These are phyloP conservation scores for Batkoa obscura DNA, from an alignment of 371 early-diverging fungal species.

Conservation along the genomic window DNA sequence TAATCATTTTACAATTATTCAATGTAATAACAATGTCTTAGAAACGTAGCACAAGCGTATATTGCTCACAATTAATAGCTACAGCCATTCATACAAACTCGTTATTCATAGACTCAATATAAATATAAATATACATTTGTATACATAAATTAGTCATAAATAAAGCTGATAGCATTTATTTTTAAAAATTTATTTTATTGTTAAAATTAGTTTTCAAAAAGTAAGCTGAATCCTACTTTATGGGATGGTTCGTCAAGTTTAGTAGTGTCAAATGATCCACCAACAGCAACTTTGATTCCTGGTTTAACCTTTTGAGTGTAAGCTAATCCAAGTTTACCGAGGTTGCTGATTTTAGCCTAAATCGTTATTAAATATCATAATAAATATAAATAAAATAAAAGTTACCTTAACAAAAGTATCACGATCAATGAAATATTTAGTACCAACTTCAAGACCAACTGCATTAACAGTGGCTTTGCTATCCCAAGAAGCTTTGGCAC, in stretches of 20 bases:
- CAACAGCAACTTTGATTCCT: slow-evolving; percentile 85
- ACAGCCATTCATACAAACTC: not conserved
- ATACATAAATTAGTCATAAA: not conserved
- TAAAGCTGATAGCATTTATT: not conserved
- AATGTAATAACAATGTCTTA: too few relatives aligned
- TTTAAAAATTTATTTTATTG: not conserved
- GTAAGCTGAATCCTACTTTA: slow-evolving; percentile 56
- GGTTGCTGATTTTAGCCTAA: slow-evolving; percentile 82
- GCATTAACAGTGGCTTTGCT: slow-evolving; percentile 32
- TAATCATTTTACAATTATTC: too few relatives aligned
- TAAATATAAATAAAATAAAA: not conserved
- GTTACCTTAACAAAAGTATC: slow-evolving; percentile 70
- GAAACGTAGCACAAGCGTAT: too few relatives aligned
- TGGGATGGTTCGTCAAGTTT: slow-evolving; percentile 83
- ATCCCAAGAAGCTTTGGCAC: slow-evolving; percentile 85
- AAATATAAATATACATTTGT: not conserved
- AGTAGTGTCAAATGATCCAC: slow-evolving; percentile 80
- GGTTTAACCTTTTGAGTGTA: slow-evolving; percentile 85
- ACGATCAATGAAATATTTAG: slow-evolving; percentile 79
- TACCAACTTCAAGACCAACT: slow-evolving; percentile 84
- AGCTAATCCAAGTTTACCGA: slow-evolving; percentile 78
- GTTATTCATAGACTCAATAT: not conserved
- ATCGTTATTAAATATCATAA: not conserved
- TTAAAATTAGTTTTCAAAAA: slow-evolving; percentile 5
- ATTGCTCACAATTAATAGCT: not conserved